These are phyloP conservation scores for Peribolospora baueri DNA, from an alignment of 768 basidiomycete genomes.

Conservation along the genomic window DNA sequence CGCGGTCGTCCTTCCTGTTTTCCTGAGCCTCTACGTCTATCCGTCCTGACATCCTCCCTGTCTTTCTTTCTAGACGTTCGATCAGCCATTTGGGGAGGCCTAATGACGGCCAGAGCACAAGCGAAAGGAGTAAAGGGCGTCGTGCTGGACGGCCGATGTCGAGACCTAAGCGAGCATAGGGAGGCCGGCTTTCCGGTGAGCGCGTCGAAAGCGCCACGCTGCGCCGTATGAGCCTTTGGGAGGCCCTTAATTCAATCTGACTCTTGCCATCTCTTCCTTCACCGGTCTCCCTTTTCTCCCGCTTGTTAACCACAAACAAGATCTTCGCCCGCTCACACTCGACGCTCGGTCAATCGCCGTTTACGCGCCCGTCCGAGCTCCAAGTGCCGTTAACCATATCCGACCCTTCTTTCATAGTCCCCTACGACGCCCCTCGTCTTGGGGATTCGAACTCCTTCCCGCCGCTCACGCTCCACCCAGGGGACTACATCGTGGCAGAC, in stretches of 20 bases:
- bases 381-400: conserved; percentile 34
- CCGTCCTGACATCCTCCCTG: neutral
- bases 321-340: conserved; percentile 58
- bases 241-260: neutral
- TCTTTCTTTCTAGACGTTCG: neutral
- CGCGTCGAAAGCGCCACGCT: no score
- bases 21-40: neutral
- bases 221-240: no score
- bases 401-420: conserved; percentile 24
- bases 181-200: conserved; percentile 37
- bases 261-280: no score
- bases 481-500: conserved; percentile 67
- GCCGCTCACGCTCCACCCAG: conserved; percentile 36
- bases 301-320: conserved; percentile 3
- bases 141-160: conserved; percentile 42
- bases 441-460: conserved; percentile 15
- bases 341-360: conserved; percentile 63
- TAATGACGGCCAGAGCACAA: conserved; percentile 63
- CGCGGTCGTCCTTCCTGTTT: neutral
- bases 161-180: conserved; percentile 59
- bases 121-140: conserved; percentile 42
- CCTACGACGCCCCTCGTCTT: conserved; percentile 14
- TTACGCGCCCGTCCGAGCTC: conserved; percentile 53
- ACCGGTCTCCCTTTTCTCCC: neutral
- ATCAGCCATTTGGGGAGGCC: conserved; percentile 59